These are phyloP conservation scores for Psilocybe cubensis DNA, from an alignment of 768 basidiomycete genomes.

Conservation along the genomic window DNA sequence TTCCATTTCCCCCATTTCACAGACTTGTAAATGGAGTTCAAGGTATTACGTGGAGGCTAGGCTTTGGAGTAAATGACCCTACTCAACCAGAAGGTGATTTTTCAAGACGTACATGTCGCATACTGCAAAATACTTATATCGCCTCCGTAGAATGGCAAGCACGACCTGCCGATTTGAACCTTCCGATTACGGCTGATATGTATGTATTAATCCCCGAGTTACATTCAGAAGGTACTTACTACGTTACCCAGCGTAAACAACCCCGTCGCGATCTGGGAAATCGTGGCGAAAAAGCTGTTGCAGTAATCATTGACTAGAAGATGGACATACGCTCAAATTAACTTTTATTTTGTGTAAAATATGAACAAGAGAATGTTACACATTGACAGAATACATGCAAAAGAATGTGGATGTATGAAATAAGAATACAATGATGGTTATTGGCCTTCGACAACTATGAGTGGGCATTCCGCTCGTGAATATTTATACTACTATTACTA, in stretches of 20 bases:
- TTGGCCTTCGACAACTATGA: background rate
- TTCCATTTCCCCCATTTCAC: background rate
- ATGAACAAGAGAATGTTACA: background rate
- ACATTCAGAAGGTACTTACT: slow-evolving; percentile 12
- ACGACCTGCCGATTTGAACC: slow-evolving; percentile 55
- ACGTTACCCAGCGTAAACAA: slow-evolving; percentile 51
- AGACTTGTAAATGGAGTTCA: slow-evolving; percentile 60
- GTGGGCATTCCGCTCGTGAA: background rate
- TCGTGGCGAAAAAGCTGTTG: slow-evolving; percentile 38
- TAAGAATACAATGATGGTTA: background rate
- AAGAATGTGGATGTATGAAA: background rate
- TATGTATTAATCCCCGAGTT: slow-evolving; percentile 32
- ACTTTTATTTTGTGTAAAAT: background rate
- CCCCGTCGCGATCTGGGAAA: slow-evolving; percentile 59
- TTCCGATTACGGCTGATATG: slow-evolving; percentile 53
- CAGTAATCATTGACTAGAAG: slow-evolving; percentile 3
- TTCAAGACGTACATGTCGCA: background rate
- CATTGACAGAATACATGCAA: background rate
- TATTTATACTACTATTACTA: no score
- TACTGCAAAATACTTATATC: background rate
- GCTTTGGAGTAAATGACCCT: slow-evolving; percentile 57
- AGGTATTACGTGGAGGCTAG: slow-evolving; percentile 68
- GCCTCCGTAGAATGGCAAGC: slow-evolving; percentile 55
- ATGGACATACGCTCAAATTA: background rate
- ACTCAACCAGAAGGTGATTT: slow-evolving; percentile 58